Evolutionary conservation across 2,329 filamentous ascomycete species (phyloP).

Genomic region (Alternaria metachromatica): DNA sequence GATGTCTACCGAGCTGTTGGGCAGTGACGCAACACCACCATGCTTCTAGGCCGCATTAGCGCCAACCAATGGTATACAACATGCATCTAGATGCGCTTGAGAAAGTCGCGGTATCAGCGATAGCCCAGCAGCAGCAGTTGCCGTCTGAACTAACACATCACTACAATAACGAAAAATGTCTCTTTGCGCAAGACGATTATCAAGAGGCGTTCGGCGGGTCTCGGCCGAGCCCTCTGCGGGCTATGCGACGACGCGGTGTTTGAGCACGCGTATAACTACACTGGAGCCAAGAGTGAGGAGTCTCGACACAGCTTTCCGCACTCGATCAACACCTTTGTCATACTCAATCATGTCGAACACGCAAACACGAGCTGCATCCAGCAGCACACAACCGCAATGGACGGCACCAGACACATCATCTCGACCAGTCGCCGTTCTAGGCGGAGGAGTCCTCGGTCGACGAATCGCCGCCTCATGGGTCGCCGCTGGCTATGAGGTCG

Average conservation of each 20-base stretch:
- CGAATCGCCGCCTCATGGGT: constrained; percentile 19
- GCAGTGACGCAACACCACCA: neutral
- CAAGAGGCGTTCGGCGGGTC: neutral
- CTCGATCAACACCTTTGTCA: neutral
- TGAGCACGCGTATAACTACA: neutral
- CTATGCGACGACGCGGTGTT: neutral
- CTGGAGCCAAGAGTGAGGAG: rapidly evolving
- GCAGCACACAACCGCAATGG: constrained; percentile 5
- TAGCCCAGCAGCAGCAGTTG: too few species aligned
- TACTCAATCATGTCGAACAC: neutral
- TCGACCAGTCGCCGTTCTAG: constrained; percentile 14
- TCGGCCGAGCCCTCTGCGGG: neutral
- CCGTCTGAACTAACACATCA: too few species aligned
- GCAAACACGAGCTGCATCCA: constrained; percentile 2
- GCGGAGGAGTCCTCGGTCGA: constrained; percentile 18
- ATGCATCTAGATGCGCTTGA: neutral
- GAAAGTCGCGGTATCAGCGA: neutral
- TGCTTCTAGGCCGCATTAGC: neutral
- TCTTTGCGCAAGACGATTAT: constrained; percentile 1
- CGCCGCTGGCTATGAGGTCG: constrained; percentile 12
- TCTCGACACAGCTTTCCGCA: neutral
- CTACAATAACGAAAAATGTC: neutral
- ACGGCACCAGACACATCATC: constrained; percentile 7
- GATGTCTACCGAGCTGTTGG: neutral
- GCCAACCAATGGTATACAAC: neutral